These are phyloP conservation scores for Penicillium samsonianum DNA, from an alignment of 495 filamentous ascomycete species.

Conservation along the genomic window DNA sequence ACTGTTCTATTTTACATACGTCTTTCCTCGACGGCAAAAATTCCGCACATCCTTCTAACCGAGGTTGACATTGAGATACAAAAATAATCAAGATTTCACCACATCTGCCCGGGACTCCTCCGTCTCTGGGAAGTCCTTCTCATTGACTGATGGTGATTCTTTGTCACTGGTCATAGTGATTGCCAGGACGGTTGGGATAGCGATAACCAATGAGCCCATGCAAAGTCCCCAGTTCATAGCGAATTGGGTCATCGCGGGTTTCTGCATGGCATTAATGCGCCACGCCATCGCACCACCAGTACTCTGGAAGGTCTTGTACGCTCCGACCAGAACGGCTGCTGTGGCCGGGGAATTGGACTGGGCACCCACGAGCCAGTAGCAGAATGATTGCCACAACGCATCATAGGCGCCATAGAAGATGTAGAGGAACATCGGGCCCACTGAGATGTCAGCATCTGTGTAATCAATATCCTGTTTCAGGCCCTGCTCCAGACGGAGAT, in stretches of 20 bases:
- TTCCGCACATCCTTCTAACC: neutral
- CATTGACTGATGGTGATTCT: neutral
- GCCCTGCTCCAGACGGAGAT: constrained; percentile 29
- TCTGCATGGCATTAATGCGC: constrained; percentile 66
- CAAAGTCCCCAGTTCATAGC: constrained; percentile 68
- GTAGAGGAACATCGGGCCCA: constrained; percentile 56
- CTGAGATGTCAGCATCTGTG: constrained; percentile 32
- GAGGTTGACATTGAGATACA: neutral
- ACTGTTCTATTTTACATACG: neutral
- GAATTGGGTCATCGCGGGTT: constrained; percentile 58
- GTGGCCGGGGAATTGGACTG: constrained; percentile 83
- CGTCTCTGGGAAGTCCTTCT: neutral
- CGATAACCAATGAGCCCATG: constrained; percentile 64
- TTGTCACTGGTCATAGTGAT: constrained; percentile 34
- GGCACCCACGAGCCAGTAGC: constrained; percentile 88
- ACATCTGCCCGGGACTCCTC: constrained; percentile 12
- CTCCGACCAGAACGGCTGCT: constrained; percentile 84
- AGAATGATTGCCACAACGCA: constrained; percentile 67
- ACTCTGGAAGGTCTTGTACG: constrained; percentile 92
- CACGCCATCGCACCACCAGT: constrained; percentile 83
- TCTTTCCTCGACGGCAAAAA: neutral
- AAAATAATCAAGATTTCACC: constrained; percentile 2
- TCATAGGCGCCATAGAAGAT: constrained; percentile 58
- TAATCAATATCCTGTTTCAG: constrained; percentile 45
- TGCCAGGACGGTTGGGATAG: constrained; percentile 63